Conservation (phyloP, 257 asterid genomes). For the Jaltomata sinuosa region DNA sequence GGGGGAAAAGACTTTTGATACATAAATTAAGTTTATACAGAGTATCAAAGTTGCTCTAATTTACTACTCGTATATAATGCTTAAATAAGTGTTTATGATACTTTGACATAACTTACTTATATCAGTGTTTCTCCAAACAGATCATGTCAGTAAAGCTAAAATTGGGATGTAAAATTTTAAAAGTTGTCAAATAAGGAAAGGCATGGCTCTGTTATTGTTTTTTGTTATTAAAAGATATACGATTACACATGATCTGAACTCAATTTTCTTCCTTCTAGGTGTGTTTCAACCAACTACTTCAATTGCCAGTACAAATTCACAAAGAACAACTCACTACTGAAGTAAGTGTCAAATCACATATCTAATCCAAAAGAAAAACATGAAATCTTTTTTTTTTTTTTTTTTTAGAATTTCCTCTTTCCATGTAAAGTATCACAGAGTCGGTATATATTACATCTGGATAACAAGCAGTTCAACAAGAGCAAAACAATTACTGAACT, state of each 20-base stretch:
- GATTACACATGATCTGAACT: too few relatives aligned
- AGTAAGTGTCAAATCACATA: too few relatives aligned
- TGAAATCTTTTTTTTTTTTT: too few relatives aligned
- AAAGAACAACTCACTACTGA: too few relatives aligned
- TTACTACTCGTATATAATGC: neutral
- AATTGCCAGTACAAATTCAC: too few relatives aligned
- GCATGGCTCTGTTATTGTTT: neutral
- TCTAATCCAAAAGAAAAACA: too few relatives aligned
- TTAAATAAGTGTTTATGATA: neutral
- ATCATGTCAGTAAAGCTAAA: neutral
- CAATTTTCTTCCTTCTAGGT: too few relatives aligned
- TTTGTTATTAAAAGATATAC: too few relatives aligned
- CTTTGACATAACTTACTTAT: neutral
- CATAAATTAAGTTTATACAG: neutral
- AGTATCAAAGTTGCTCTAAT: neutral
- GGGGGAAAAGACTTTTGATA: neutral
- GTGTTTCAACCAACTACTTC: too few relatives aligned
- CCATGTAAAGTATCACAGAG: neutral
- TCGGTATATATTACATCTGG: neutral
- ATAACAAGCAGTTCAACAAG: neutral
- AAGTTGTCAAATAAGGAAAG: neutral
- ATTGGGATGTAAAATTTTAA: neutral
- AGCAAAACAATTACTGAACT: too few relatives aligned
- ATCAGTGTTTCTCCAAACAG: neutral
- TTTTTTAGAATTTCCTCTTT: neutral